These are phyloP conservation scores for Teunomyces gatunensis DNA, from an alignment of 805 yeast species.

Conservation along the genomic window DNA sequence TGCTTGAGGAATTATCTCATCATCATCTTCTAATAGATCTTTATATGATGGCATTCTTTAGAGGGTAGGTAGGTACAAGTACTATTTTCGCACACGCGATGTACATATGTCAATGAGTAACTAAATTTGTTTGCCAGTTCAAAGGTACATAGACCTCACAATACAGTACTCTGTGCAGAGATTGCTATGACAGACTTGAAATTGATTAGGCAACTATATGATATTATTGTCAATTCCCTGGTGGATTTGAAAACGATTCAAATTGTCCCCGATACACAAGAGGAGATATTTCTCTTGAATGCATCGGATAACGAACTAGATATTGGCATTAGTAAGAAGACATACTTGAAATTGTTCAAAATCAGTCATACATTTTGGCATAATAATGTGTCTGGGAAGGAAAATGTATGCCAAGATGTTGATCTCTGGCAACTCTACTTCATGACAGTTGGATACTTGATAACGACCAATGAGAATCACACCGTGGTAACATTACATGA, in stretches of 20 bases:
- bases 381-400: not conserved
- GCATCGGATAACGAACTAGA: constrained; percentile 17
- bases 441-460: constrained; percentile 32
- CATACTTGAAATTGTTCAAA: constrained; percentile 29
- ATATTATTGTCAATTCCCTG: not conserved
- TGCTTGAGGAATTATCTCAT: constrained; percentile 20
- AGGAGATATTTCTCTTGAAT: not conserved
- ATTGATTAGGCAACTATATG: constrained; percentile 2
- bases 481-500: constrained; percentile 31
- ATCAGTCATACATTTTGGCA: constrained; percentile 33
- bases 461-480: constrained; percentile 41
- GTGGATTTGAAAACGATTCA: constrained; percentile 8
- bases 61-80: not conserved
- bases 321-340: constrained; percentile 31
- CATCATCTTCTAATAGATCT: constrained; percentile 1
- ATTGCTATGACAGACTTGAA: not conserved
- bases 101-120: no score
- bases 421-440: constrained; percentile 19
- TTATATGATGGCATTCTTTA: not conserved
- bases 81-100: no score
- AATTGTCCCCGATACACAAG: constrained; percentile 8
- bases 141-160: no score
- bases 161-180: not conserved
- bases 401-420: not conserved
- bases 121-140: no score